Percentiles rank a stretch among this genome's conserved stretches.
These are phyloP conservation scores for Candida yuanshanica DNA, from an alignment of 805 yeast species.

Conservation along the genomic window DNA sequence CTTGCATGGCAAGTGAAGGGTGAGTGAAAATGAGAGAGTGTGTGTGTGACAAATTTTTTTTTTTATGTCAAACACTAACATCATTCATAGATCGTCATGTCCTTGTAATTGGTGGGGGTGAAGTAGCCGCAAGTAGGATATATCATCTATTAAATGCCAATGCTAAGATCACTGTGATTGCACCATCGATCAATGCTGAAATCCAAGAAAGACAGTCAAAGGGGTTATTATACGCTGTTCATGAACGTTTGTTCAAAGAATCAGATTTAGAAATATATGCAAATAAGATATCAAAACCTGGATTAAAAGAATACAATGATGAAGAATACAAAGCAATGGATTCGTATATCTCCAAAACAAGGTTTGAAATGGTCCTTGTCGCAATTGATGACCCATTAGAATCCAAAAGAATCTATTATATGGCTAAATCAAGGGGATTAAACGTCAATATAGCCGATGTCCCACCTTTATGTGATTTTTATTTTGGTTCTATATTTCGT, in stretches of 20 bases:
- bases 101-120: constrained; percentile 72
- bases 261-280: constrained; percentile 49
- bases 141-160: constrained; percentile 62
- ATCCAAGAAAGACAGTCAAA: constrained; percentile 27
- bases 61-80: constrained; percentile 13
- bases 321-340: constrained; percentile 24
- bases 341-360: constrained; percentile 24
- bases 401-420: constrained; percentile 51
- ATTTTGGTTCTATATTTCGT: constrained; percentile 74
- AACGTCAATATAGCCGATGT: constrained; percentile 80
- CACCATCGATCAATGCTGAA: constrained; percentile 36
- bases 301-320: constrained; percentile 8
- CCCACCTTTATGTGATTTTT: constrained; percentile 79
- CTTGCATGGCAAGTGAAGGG: constrained; percentile 71
- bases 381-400: constrained; percentile 68
- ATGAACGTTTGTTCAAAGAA: constrained; percentile 38
- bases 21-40: too few species aligned
- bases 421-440: constrained; percentile 39
- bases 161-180: constrained; percentile 62
- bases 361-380: constrained; percentile 62
- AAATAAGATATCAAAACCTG: constrained; percentile 7
- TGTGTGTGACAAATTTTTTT: too few species aligned
- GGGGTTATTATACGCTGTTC: constrained; percentile 40
- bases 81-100: constrained; percentile 43
- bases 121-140: constrained; percentile 69